These are phyloP conservation scores for Epichloe sp. DNA, from an alignment of 2,329 filamentous ascomycete genomes.

Conservation along the genomic window DNA sequence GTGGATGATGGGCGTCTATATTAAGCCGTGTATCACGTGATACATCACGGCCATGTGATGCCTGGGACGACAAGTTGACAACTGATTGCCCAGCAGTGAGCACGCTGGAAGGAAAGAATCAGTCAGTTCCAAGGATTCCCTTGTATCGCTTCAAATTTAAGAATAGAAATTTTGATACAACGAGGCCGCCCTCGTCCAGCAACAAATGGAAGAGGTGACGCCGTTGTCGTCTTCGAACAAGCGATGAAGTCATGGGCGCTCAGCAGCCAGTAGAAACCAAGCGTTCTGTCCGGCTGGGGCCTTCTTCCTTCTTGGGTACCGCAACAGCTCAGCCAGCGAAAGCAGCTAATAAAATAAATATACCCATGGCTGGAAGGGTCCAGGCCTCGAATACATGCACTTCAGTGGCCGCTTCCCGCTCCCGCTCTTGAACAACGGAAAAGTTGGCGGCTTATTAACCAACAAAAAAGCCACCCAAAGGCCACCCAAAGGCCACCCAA, in stretches of 20 bases:
- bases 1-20: background rate
- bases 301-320: too few relatives aligned
- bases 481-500: background rate
- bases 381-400: background rate
- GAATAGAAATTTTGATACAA: background rate
- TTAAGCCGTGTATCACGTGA: background rate
- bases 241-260: background rate
- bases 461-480: background rate
- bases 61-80: too few relatives aligned
- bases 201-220: too few relatives aligned
- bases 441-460: background rate
- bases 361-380: too few relatives aligned
- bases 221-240: background rate
- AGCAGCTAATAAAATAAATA: too few relatives aligned
- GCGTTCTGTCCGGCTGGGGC: background rate
- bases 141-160: too few relatives aligned
- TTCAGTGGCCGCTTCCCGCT: background rate
- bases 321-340: background rate
- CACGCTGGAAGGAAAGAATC: too few relatives aligned
- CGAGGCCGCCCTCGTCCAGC: too few relatives aligned
- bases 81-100: too few relatives aligned
- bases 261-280: background rate
- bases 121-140: too few relatives aligned
- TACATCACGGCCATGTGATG: too few relatives aligned
- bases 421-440: background rate